Evolutionary conservation across 2,329 filamentous ascomycete species (phyloP).

Genomic region (Plenodomus tracheiphilus): DNA sequence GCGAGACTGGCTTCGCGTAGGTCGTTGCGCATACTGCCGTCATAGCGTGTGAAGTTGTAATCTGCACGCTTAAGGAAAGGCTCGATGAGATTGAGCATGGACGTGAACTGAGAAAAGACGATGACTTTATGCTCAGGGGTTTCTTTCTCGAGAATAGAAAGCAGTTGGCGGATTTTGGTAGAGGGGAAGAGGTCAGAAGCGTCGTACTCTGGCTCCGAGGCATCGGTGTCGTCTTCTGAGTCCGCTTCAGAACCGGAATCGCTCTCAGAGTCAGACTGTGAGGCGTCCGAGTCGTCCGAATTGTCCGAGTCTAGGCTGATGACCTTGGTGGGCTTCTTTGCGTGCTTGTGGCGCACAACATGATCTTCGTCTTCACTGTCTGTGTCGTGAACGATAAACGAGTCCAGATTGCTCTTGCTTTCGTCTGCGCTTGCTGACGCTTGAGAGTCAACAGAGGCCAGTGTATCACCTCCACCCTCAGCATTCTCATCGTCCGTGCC

Average conservation of each 20-base stretch:
- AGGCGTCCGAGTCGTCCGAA: conserved; percentile 38
- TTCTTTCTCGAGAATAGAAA: conserved; percentile 79
- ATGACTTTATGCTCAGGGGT: conserved; percentile 89
- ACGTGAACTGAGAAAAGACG: conserved; percentile 97
- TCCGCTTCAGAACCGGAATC: conserved; percentile 44
- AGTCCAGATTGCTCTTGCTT: conserved; percentile 42
- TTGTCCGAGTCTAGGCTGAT: conserved; percentile 58
- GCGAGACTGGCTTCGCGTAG: conserved; percentile 83
- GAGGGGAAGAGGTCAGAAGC: conserved; percentile 65
- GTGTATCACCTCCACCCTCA: conserved; percentile 80
- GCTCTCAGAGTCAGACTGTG: conserved; percentile 45
- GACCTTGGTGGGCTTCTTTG: conserved; percentile 51
- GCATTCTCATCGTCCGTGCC: conserved; percentile 85
- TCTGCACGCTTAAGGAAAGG: conserved; percentile 78
- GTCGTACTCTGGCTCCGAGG: conserved; percentile 46
- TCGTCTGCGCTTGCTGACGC: conserved; percentile 62
- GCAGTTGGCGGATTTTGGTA: conserved; percentile 87
- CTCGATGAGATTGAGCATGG: conserved; percentile 95
- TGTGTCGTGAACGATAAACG: conserved; percentile 43
- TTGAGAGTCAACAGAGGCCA: conserved; percentile 72
- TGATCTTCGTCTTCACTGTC: conserved; percentile 46
- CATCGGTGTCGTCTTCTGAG: conserved; percentile 43
- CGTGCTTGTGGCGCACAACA: conserved; percentile 27
- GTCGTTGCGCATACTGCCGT: conserved; percentile 94
- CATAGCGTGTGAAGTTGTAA: conserved; percentile 85